Percentiles rank a stretch among this genome's conserved stretches.
phyloP scores from a whole-genome alignment of 805 yeast species.

The Yarrowia porcina region DNA sequence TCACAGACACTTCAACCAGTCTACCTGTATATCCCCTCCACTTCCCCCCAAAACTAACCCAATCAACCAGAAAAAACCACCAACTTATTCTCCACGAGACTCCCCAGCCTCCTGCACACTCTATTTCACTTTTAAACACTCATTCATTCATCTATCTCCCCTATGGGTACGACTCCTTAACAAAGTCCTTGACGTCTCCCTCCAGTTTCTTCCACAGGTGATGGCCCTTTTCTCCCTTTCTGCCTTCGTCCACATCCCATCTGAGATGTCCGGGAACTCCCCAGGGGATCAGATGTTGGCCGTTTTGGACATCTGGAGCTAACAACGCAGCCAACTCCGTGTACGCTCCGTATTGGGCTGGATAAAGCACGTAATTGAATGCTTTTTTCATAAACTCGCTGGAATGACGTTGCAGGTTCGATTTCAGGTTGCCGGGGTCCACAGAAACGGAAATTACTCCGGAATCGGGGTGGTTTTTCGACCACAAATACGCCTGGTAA shows the following conservation, averaged over 20 bases:
- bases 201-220: conserved; percentile 42
- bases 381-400: conserved; percentile 1
- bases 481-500: conserved; percentile 42
- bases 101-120: too few relatives aligned
- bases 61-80: too few relatives aligned
- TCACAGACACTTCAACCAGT: too few relatives aligned
- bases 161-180: neutral
- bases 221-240: conserved; percentile 38
- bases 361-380: conserved; percentile 26
- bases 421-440: conserved; percentile 45
- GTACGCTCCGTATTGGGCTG: conserved; percentile 44
- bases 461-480: conserved; percentile 37
- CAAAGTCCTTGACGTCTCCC: conserved; percentile 28
- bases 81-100: too few relatives aligned
- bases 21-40: too few relatives aligned
- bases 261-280: conserved; percentile 43
- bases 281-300: conserved; percentile 44
- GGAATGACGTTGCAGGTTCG: conserved; percentile 40
- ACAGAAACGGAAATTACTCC: conserved; percentile 40
- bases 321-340: conserved; percentile 47
- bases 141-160: neutral
- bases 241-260: conserved; percentile 40
- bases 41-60: too few relatives aligned
- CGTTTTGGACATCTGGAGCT: conserved; percentile 42
- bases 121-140: neutral